These are phyloP conservation scores for Orobanche coerulescens DNA, from an alignment of 257 asterid genomes.

Conservation along the genomic window DNA sequence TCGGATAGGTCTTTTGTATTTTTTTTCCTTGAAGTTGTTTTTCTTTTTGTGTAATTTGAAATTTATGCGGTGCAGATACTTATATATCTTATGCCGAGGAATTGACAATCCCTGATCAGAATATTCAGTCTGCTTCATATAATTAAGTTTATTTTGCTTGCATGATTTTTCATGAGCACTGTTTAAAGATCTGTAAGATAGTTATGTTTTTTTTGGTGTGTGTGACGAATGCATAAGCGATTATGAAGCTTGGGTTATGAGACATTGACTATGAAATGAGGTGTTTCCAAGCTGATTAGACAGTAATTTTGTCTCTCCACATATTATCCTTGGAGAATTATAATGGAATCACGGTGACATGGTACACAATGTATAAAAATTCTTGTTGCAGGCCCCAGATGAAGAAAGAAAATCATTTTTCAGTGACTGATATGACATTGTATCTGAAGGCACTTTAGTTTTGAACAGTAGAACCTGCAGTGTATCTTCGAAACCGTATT, in stretches of 20 bases:
- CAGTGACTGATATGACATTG: background rate
- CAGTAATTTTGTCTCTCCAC: background rate
- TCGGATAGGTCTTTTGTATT: background rate
- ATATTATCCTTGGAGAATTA: conserved; percentile 3
- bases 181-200: background rate
- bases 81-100: background rate
- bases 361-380: background rate
- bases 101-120: background rate
- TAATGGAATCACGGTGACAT: background rate
- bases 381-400: background rate
- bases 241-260: background rate
- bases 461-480: background rate
- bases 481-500: conserved; percentile 9
- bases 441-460: background rate
- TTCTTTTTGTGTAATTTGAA: background rate
- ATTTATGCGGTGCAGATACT: background rate
- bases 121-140: conserved; percentile 5
- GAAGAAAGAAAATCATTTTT: background rate
- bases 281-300: background rate
- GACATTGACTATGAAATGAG: background rate
- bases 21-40: background rate
- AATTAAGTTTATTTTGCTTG: conserved; percentile 15
- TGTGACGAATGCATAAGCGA: background rate
- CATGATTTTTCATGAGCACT: background rate
- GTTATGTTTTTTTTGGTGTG: conserved; percentile 8